Base-by-base conservation (phyloP, 2,329 filamentous ascomycete genomes). In the Leptosphaerulina australis region DNA sequence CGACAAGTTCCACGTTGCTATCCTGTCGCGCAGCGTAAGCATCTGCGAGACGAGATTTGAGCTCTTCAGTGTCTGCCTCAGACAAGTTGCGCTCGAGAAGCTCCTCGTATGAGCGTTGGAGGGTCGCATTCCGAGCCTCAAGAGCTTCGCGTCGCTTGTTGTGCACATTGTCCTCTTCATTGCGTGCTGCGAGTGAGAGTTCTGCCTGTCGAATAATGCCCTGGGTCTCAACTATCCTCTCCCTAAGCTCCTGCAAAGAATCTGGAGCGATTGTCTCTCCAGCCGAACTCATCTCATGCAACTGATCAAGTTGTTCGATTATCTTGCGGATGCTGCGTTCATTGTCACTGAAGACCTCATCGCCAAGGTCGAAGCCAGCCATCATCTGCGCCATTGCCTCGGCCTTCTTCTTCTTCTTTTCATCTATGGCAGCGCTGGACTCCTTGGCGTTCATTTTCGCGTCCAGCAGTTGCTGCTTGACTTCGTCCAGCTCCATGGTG, bases 371-470 rank as follows among this genome's bases (percentile, higher is more conserved):
- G 66, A 99, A 97, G 3, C 93, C 91, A 51, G 94, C 94, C 93
- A 99, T 97, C 94, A 99, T 99, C 82, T 97, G 90, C 33, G 94
- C 94, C 94, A 99, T 99, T 76, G 95, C 94, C 77, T 99, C 94
- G 0, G 92, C 91, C 82, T 99, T 99, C 78, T 91, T 92, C 81
- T 91, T 93, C 76, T 97, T 95, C 81, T 99, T 99, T 76, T 97
- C 94, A 63, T 97, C 93, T 15, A 95, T 78, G 12, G 91, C 88
- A 7, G 91, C 91, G 34, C 85, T 91, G 1, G 89, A 93, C 76
- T 97, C 94, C 77, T 94, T 96, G 49, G 93, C 91, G 62, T 86
- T 94, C 89, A 97, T 97, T 78, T 93, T 93, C 36, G 94, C 91
- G 72, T 97, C 92, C 14, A 97, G 81, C 43, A 99, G 84, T 69